Conservation (phyloP, 2,329 filamentous ascomycete species). For the Xylaria sp. region DNA sequence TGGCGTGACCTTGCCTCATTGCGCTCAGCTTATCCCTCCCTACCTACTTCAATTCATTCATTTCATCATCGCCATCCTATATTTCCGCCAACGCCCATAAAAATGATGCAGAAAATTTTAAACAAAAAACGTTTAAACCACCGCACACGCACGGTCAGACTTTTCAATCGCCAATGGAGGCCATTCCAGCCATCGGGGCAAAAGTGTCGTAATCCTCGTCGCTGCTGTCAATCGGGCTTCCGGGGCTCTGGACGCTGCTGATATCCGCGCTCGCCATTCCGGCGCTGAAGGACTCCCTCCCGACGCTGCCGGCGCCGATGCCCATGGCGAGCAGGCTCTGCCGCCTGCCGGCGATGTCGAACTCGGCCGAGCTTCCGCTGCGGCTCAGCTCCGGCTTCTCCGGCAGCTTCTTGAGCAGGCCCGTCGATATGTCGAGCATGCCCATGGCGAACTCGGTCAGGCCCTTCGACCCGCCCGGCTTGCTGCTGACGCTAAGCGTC, state of each 20-base stretch:
- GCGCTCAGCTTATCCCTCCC: no score
- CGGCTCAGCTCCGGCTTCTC: slow-evolving; percentile 70
- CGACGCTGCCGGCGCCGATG: slow-evolving; percentile 32
- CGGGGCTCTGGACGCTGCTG: slow-evolving; percentile 56
- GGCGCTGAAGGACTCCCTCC: slow-evolving; percentile 44
- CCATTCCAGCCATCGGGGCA: slow-evolving; percentile 40
- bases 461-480: slow-evolving; percentile 62
- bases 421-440: slow-evolving; percentile 73
- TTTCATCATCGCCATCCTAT: slow-evolving; percentile 19
- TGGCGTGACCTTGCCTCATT: slow-evolving; percentile 36
- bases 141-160: no score
- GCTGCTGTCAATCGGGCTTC: slow-evolving; percentile 53
- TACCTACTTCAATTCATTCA: no score
- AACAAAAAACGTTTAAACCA: no score
- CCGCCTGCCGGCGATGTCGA: slow-evolving; percentile 44
- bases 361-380: slow-evolving; percentile 53
- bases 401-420: slow-evolving; percentile 68
- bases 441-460: slow-evolving; percentile 74
- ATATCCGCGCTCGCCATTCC: slow-evolving; percentile 51
- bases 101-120: slow-evolving; percentile 1
- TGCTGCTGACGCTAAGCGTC: slow-evolving; percentile 86
- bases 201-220: slow-evolving; percentile 59
- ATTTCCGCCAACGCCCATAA: slow-evolving; percentile 14
- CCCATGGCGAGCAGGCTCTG: slow-evolving; percentile 44
- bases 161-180: slow-evolving; percentile 33